These are phyloP conservation scores for Colletotrichum eremochloae DNA, from an alignment of 2,329 filamentous ascomycete genomes.

Conservation along the genomic window DNA sequence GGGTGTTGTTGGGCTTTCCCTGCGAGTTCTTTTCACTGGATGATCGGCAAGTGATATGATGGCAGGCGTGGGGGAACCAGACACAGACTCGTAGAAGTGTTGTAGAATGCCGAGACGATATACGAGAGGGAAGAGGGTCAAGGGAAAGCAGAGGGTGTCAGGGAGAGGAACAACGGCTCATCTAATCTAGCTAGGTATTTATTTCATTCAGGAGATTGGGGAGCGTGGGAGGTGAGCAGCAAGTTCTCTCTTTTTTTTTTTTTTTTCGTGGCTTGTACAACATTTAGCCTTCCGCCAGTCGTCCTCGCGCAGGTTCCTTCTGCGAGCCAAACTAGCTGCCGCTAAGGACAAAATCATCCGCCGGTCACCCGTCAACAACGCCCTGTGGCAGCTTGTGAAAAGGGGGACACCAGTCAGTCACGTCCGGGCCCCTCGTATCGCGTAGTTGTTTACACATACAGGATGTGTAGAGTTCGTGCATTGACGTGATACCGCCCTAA, in stretches of 20 bases:
- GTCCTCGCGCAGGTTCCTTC: background rate
- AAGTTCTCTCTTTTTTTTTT: background rate
- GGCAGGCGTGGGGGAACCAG: background rate
- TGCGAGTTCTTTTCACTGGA: background rate
- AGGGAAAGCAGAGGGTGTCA: background rate
- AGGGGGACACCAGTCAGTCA: slow-evolving; percentile 11
- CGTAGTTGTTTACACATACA: background rate
- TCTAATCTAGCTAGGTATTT: background rate
- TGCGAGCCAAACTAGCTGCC: slow-evolving; percentile 2
- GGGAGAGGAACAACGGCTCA: background rate
- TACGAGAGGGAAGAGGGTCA: background rate
- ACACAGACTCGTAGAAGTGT: background rate
- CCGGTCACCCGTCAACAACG: slow-evolving; percentile 32
- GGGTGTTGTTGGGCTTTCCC: slow-evolving; percentile 7
- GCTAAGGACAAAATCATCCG: slow-evolving; percentile 18
- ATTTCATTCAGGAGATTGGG: background rate
- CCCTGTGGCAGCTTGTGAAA: slow-evolving; percentile 15
- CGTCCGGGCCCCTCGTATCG: background rate
- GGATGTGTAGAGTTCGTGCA: slow-evolving; percentile 29
- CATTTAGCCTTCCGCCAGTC: background rate
- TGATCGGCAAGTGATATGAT: background rate
- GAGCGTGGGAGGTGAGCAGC: background rate
- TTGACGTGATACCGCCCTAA: slow-evolving; percentile 30
- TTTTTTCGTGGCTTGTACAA: background rate
- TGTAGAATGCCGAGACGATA: background rate